Evolutionary conservation across 306 rosid species (phyloP).

Genomic region (Dryas octopetala): DNA sequence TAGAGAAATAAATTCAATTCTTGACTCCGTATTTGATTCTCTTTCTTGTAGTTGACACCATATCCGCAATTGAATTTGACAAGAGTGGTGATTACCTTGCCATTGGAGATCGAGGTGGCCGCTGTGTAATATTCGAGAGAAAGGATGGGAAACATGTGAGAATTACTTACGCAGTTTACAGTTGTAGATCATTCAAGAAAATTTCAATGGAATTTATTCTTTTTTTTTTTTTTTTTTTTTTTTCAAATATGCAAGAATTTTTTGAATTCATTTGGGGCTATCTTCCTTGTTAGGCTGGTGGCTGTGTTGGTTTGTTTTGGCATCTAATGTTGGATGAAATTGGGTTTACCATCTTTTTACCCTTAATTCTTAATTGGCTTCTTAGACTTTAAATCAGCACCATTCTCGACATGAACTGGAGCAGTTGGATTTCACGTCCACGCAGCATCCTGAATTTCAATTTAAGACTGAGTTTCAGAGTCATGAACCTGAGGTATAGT

Average conservation of each 20-base stretch:
- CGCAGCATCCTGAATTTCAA: slow-evolving; percentile 39
- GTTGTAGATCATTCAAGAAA: background rate
- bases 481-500: slow-evolving; percentile 64
- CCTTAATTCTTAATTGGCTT: slow-evolving; percentile 30
- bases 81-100: slow-evolving; percentile 70
- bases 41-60: slow-evolving; percentile 47
- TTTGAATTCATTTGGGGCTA: slow-evolving; percentile 25
- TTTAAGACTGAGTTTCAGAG: slow-evolving; percentile 68
- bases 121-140: slow-evolving; percentile 57
- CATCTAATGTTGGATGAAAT: slow-evolving; percentile 30
- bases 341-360: slow-evolving; percentile 28
- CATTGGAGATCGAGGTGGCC: slow-evolving; percentile 74
- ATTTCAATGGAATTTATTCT: background rate
- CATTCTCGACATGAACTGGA: slow-evolving; percentile 46
- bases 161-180: slow-evolving; percentile 12
- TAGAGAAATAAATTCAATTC: background rate
- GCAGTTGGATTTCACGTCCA: slow-evolving; percentile 41
- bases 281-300: slow-evolving; percentile 32
- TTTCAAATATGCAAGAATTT: background rate
- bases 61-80: slow-evolving; percentile 56
- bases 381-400: slow-evolving; percentile 36
- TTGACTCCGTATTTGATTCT: slow-evolving; percentile 8
- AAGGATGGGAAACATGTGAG: slow-evolving; percentile 54
- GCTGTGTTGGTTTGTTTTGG: slow-evolving; percentile 32
- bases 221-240: background rate